Percentiles rank a stretch among this genome's conserved stretches.
Conservation (phyloP, 768 basidiomycete species). For the Naganishia vishniacii region DNA sequence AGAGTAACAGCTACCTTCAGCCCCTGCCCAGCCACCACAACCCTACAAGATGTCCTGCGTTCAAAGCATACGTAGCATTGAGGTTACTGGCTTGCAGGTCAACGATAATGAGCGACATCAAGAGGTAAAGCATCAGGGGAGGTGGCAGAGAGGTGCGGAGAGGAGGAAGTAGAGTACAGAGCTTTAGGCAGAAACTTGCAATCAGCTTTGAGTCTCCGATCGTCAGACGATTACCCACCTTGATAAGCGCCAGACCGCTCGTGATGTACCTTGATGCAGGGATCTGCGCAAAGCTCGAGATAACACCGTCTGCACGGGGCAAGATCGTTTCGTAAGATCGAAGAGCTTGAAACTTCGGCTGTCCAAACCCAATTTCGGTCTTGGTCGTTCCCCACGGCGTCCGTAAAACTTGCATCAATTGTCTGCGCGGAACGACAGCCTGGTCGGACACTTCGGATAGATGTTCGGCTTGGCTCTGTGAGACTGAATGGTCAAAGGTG, state of each 20-base stretch:
- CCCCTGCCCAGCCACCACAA: not conserved
- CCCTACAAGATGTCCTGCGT: not conserved
- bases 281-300: not conserved
- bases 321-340: too few relatives aligned
- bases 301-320: not conserved
- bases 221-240: not conserved
- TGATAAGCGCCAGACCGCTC: not conserved
- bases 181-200: not conserved
- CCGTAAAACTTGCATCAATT: not conserved
- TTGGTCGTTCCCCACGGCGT: not conserved
- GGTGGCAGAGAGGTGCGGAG: not conserved
- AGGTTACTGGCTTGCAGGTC: conserved; percentile 11
- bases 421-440: not conserved
- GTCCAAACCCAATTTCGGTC: too few relatives aligned
- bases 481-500: too few relatives aligned
- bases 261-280: not conserved
- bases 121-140: not conserved
- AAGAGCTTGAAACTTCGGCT: not conserved
- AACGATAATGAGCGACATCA: not conserved
- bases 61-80: not conserved
- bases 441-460: not conserved
- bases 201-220: not conserved
- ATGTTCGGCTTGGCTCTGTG: not conserved
- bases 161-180: conserved; percentile 1
- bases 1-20: too few relatives aligned